These are phyloP conservation scores for Asterella californica DNA, from an alignment of 225 moss, liverwort and hornwort species.

Conservation along the genomic window DNA sequence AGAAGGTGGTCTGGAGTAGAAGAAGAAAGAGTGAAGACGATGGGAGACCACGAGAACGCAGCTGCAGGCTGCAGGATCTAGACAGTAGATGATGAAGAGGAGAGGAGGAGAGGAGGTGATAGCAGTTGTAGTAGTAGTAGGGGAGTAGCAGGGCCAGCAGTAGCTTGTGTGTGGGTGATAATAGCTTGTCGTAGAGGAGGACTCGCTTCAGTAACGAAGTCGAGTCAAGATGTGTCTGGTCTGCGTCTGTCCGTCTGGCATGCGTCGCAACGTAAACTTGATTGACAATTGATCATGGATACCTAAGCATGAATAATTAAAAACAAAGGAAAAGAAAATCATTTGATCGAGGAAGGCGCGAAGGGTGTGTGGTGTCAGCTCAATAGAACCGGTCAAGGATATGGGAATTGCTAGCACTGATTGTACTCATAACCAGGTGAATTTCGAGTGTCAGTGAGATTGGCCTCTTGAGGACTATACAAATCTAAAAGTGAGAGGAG, in stretches of 20 bases:
- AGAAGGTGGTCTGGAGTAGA: neutral
- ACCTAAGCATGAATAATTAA: neutral
- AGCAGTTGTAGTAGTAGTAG: neutral
- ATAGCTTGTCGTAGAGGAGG: neutral
- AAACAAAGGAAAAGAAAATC: neutral
- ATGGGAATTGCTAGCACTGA: conserved; percentile 2
- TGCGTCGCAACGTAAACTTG: neutral
- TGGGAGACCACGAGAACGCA: neutral
- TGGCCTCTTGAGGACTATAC: neutral
- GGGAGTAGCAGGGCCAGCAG: neutral
- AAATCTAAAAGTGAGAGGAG: conserved; percentile 6
- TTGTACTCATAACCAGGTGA: conserved; percentile 16
- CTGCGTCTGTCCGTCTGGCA: neutral
- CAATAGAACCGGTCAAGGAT: conserved; percentile 2
- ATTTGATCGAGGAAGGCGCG: conserved; percentile 13
- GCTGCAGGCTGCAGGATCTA: neutral
- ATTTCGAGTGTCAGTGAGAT: conserved; percentile 15
- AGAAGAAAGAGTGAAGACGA: neutral
- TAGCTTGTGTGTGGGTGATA: neutral
- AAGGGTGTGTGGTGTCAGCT: neutral
- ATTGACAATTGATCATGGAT: neutral
- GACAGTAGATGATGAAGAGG: neutral
- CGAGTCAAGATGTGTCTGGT: neutral
- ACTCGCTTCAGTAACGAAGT: neutral
- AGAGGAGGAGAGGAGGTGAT: neutral